A percentile compares a stretch with the other conserved stretches of the same genome.
Conservation (phyloP, 768 basidiomycete genomes). For the Epithele typhae region DNA sequence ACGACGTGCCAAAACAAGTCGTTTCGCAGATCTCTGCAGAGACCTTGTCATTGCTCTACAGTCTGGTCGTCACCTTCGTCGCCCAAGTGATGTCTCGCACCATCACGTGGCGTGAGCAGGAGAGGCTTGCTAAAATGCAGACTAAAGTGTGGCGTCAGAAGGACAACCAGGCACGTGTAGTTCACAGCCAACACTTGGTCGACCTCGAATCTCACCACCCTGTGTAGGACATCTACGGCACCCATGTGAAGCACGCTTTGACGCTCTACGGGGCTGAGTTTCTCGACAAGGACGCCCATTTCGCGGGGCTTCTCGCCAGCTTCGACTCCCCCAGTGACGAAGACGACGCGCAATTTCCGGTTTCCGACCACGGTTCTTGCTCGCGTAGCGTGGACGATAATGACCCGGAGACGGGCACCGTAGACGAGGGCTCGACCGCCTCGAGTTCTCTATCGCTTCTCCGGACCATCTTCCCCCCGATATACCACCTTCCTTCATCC, state of each 20-base stretch:
- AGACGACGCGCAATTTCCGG: no score
- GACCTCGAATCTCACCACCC: not conserved
- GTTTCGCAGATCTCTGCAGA: slow-evolving; percentile 40
- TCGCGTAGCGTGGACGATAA: no score
- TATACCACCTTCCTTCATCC: slow-evolving; percentile 28
- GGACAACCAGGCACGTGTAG: slow-evolving; percentile 36
- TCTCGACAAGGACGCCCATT: slow-evolving; percentile 37
- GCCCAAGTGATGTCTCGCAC: slow-evolving; percentile 46
- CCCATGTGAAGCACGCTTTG: slow-evolving; percentile 46
- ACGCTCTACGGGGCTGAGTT: slow-evolving; percentile 39
- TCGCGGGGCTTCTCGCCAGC: slow-evolving; percentile 29
- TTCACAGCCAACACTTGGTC: not conserved
- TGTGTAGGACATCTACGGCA: slow-evolving; percentile 35
- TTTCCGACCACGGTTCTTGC: no score
- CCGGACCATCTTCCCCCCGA: slow-evolving; percentile 32
- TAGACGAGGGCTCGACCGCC: no score
- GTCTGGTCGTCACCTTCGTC: slow-evolving; percentile 46
- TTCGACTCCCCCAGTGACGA: slow-evolving; percentile 8
- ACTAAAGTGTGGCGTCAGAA: slow-evolving; percentile 56
- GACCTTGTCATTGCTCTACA: slow-evolving; percentile 43
- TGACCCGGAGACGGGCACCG: no score
- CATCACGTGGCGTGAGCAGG: slow-evolving; percentile 55
- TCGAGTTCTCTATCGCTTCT: slow-evolving; percentile 22
- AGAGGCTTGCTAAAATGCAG: slow-evolving; percentile 49
- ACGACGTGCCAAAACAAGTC: slow-evolving; percentile 22